Conservation (phyloP, 768 basidiomycete genomes). For the Sporobolomyces pararoseus region DNA sequence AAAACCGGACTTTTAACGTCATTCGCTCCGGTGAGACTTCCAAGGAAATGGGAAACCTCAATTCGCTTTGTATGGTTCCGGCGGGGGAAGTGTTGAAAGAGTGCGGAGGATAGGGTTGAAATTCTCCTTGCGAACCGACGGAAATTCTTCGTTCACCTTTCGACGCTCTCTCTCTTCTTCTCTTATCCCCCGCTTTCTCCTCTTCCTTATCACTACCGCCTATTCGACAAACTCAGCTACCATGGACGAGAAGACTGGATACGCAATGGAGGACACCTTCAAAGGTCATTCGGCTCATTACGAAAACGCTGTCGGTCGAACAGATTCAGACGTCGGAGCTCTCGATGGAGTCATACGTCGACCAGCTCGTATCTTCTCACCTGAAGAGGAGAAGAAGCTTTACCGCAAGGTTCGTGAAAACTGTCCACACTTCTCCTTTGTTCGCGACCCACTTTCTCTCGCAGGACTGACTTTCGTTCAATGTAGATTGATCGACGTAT, state of each 20-base stretch:
- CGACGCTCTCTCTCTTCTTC: neutral
- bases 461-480: too few species aligned
- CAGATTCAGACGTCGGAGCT: neutral
- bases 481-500: constrained; percentile 31
- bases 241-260: constrained; percentile 14
- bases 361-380: constrained; percentile 8
- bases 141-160: neutral
- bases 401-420: constrained; percentile 27
- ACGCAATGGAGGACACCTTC: constrained; percentile 21
- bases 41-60: constrained; percentile 13
- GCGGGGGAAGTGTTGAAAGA: neutral
- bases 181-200: neutral
- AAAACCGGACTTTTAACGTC: neutral
- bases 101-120: constrained; percentile 3
- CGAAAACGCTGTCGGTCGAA: constrained; percentile 7
- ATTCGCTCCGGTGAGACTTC: neutral
- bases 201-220: neutral
- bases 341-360: constrained; percentile 6
- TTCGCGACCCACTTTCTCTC: too few species aligned
- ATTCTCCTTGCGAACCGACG: neutral
- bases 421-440: neutral
- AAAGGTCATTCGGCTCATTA: constrained; percentile 18
- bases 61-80: neutral
- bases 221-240: neutral
- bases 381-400: constrained; percentile 33